Conservation (phyloP, 2,329 filamentous ascomycete genomes). For the Colletotrichum sp. region DNA sequence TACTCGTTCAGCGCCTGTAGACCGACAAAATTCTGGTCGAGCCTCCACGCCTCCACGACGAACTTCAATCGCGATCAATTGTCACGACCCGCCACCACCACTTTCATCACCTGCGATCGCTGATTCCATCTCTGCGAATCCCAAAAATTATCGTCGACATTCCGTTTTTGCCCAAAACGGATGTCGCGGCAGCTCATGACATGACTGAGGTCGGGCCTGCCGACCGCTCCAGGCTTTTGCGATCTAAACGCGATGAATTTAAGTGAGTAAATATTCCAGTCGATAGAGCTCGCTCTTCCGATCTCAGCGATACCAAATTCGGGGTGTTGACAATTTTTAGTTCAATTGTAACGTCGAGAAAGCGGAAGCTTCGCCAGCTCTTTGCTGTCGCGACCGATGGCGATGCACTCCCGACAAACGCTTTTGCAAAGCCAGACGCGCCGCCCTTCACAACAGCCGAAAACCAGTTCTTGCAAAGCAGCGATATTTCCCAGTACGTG, state of each 20-base stretch:
- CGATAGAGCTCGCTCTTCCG: constrained; percentile 56
- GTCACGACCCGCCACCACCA: constrained; percentile 16
- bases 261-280: constrained; percentile 54
- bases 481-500: constrained; percentile 66
- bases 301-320: constrained; percentile 50
- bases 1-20: constrained; percentile 18
- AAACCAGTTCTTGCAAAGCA: constrained; percentile 60
- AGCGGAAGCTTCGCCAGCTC: constrained; percentile 89
- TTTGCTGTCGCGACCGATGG: constrained; percentile 79
- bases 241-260: constrained; percentile 67
- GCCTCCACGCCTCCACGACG: constrained; percentile 22
- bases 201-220: constrained; percentile 73
- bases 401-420: constrained; percentile 64
- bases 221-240: constrained; percentile 71
- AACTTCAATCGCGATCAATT: constrained; percentile 25
- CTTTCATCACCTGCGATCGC: constrained; percentile 22
- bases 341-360: constrained; percentile 81
- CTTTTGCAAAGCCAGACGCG: constrained; percentile 63
- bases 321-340: constrained; percentile 53
- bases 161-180: constrained; percentile 69
- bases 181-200: constrained; percentile 72
- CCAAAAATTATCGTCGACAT: constrained; percentile 39
- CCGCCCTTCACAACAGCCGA: constrained; percentile 56
- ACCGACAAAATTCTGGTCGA: constrained; percentile 22
- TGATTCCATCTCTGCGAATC: constrained; percentile 38